Percentiles rank a stretch among this genome's conserved stretches.
phyloP scores from a whole-genome alignment of 192 early-diverging fungal species.

The Backusella tuberculispora region DNA sequence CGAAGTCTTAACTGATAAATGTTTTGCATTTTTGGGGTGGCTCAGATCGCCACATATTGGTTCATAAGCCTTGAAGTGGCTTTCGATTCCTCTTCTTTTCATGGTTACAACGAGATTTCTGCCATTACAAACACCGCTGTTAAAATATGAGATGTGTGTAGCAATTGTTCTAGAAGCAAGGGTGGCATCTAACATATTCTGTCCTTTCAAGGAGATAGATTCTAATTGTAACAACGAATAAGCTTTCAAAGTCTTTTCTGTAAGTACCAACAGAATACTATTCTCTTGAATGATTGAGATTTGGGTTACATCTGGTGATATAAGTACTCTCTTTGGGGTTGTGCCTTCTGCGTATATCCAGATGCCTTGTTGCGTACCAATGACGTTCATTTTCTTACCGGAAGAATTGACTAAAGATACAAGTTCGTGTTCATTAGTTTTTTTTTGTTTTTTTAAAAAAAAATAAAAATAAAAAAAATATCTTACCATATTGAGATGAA shows the following conservation, averaged over 20 bases:
- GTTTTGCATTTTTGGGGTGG: conserved; percentile 28
- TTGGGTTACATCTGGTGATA: conserved; percentile 5
- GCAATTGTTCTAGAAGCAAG: conserved; percentile 11
- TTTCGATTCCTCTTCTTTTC: conserved; percentile 37
- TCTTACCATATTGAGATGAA: conserved; percentile 51
- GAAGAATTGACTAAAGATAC: conserved; percentile 15
- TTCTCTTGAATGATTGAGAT: background rate
- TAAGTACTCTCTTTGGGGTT: conserved; percentile 52
- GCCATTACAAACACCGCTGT: conserved; percentile 63
- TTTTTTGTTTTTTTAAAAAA: background rate
- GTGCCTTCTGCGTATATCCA: conserved; percentile 47
- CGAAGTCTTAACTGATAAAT: conserved; percentile 11
- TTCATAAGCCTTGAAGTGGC: conserved; percentile 40
- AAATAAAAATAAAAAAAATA: background rate
- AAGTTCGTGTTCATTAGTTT: background rate
- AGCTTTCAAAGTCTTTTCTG: conserved; percentile 33
- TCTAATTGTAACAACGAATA: conserved; percentile 75
- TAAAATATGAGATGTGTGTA: conserved; percentile 70
- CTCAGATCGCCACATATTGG: conserved; percentile 39
- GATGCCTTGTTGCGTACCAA: conserved; percentile 85
- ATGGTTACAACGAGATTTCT: conserved; percentile 57
- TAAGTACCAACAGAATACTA: background rate
- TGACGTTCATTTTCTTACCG: conserved; percentile 62
- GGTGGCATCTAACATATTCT: background rate
- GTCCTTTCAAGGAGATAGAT: background rate